These are phyloP conservation scores for Trypanosoma melophagium DNA, from an alignment of 208 protist genomes.

Conservation along the genomic window DNA sequence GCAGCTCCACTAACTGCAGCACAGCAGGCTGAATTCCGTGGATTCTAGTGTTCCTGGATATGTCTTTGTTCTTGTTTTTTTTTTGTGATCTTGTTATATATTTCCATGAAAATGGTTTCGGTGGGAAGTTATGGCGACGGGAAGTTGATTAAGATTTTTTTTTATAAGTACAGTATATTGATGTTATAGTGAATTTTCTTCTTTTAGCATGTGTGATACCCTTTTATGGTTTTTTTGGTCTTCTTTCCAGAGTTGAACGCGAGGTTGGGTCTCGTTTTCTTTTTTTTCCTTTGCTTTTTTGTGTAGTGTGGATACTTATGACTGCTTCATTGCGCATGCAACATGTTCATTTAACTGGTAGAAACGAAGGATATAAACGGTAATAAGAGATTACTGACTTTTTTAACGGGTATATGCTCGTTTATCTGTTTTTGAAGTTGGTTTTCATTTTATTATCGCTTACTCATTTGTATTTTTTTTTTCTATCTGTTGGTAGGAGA, in stretches of 20 bases:
- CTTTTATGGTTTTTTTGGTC: too few species aligned
- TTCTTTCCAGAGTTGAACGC: too few species aligned
- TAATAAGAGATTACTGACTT: too few species aligned
- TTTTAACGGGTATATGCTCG: not conserved
- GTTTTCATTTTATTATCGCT: not conserved
- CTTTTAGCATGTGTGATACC: too few species aligned
- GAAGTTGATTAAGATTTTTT: not conserved
- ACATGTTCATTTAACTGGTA: too few species aligned
- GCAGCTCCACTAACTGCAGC: constrained; percentile 53
- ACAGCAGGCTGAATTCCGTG: constrained; percentile 85
- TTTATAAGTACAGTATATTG: not conserved
- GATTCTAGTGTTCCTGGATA: constrained; percentile 37
- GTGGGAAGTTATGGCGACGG: not conserved
- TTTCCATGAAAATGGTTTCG: too few species aligned
- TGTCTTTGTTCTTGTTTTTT: constrained; percentile 13
- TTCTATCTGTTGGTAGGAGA: not conserved
- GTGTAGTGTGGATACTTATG: too few species aligned
- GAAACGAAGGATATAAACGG: too few species aligned
- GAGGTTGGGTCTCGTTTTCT: too few species aligned
- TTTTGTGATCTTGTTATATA: constrained; percentile 1
- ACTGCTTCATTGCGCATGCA: too few species aligned
- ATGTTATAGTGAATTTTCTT: too few species aligned
- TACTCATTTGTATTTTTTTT: constrained; percentile 1
- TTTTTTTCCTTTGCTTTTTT: too few species aligned
- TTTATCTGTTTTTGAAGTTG: not conserved